Evolutionary conservation across 202 grass and related monocot genomes (phyloP).

Genomic region (Miscanthus sacchariflorus): DNA sequence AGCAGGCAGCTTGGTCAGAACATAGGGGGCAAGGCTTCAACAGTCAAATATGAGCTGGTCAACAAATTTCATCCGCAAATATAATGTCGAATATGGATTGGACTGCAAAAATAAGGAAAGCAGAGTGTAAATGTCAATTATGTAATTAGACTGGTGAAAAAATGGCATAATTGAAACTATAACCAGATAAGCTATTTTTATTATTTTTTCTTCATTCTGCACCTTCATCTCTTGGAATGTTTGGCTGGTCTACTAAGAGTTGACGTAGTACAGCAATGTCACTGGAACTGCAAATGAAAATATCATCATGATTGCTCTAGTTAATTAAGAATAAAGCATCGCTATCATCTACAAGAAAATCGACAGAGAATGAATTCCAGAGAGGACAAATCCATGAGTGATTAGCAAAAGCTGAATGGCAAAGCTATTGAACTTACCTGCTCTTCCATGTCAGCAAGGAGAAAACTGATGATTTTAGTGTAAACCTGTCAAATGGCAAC

Average conservation of each 20-base stretch:
- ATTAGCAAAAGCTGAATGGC: neutral
- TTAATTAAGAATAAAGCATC: neutral
- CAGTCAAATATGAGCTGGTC: neutral
- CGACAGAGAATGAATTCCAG: neutral
- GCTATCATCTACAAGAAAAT: neutral
- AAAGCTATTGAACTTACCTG: constrained; percentile 48
- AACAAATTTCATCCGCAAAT: constrained; percentile 88
- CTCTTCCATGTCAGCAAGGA: constrained; percentile 71
- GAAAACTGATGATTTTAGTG: constrained; percentile 64
- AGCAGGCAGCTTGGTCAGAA: constrained; percentile 14
- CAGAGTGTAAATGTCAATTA: constrained; percentile 19
- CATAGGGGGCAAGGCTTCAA: neutral
- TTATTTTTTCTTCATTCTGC: constrained; percentile 13
- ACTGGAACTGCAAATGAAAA: constrained; percentile 64
- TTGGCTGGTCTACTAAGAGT: constrained; percentile 84
- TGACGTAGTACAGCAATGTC: constrained; percentile 67
- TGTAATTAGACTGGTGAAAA: neutral
- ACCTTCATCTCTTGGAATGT: constrained; percentile 93
- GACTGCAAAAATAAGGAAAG: constrained; percentile 56
- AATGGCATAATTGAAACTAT: constrained; percentile 29
- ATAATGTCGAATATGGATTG: constrained; percentile 80
- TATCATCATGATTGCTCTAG: constrained; percentile 12
- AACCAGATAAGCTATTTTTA: constrained; percentile 1
- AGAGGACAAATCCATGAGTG: constrained; percentile 11
- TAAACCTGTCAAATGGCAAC: constrained; percentile 60